Evolutionary conservation across 2,329 filamentous ascomycete species (phyloP).

Genomic region (Sporothrix sp.): DNA sequence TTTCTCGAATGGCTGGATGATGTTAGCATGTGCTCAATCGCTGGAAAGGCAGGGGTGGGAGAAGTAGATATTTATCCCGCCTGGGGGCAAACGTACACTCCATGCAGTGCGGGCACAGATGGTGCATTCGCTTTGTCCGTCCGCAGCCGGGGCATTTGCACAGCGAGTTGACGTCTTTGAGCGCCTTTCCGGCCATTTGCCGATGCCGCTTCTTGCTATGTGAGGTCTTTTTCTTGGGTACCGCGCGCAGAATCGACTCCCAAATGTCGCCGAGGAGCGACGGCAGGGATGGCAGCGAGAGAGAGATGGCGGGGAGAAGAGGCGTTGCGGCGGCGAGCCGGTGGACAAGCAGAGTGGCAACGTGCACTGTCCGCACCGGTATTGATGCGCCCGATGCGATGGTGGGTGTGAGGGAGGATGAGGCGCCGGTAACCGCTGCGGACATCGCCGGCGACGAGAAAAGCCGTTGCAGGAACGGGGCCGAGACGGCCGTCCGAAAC

Average conservation of each 20-base stretch:
- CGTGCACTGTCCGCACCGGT: slow-evolving; percentile 17
- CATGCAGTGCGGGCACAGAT: slow-evolving; percentile 71
- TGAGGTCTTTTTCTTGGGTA: slow-evolving; percentile 98
- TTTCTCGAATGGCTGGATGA: slow-evolving; percentile 34
- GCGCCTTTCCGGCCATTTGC: slow-evolving; percentile 88
- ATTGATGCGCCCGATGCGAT: slow-evolving; percentile 5
- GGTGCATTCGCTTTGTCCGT: slow-evolving; percentile 75
- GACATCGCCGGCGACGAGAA: not conserved
- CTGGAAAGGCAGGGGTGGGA: not conserved
- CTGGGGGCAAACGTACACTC: slow-evolving; percentile 15
- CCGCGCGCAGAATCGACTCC: slow-evolving; percentile 84
- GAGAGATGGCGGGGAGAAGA: slow-evolving; percentile 28
- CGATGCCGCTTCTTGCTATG: slow-evolving; percentile 90
- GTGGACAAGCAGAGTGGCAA: slow-evolving; percentile 35
- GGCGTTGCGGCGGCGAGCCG: slow-evolving; percentile 27
- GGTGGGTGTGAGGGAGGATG: slow-evolving; percentile 5
- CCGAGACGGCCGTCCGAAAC: slow-evolving; percentile 13
- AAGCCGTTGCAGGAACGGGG: slow-evolving; percentile 10
- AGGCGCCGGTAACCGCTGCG: not conserved
- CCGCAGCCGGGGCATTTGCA: slow-evolving; percentile 89
- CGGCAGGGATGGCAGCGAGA: slow-evolving; percentile 43
- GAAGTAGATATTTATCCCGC: no score
- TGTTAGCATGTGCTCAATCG: slow-evolving; percentile 16
- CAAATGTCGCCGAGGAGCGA: slow-evolving; percentile 65
- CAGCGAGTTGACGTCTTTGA: slow-evolving; percentile 80